A percentile compares a stretch with the other conserved stretches of the same genome.
These are phyloP conservation scores for Tetradesmus obliquus DNA, from an alignment of 139 green algal species.

Conservation along the genomic window DNA sequence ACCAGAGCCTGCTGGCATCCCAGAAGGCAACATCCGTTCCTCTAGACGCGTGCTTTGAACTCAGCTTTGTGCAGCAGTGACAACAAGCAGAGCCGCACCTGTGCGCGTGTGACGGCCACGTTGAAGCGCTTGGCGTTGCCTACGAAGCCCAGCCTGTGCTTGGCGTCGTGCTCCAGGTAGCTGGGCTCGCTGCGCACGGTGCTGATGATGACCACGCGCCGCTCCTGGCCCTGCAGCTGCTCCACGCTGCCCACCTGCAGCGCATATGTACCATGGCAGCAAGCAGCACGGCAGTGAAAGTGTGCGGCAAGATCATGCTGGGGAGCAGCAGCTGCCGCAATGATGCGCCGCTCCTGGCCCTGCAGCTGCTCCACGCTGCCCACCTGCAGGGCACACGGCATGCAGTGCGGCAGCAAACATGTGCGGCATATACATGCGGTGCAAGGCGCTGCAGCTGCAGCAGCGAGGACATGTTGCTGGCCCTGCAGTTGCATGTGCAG, in stretches of 20 bases:
- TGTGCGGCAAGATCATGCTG: background rate
- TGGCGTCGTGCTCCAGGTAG: constrained; percentile 42
- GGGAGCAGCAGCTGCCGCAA: background rate
- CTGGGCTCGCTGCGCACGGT: constrained; percentile 52
- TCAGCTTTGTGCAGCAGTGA: background rate
- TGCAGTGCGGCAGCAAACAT: background rate
- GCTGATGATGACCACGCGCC: constrained; percentile 86
- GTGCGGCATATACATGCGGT: background rate
- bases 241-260: constrained; percentile 82
- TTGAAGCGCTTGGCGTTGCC: constrained; percentile 92
- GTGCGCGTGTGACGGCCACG: constrained; percentile 89
- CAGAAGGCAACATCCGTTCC: no score
- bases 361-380: constrained; percentile 90
- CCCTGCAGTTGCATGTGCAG: no score
- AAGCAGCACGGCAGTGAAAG: background rate
- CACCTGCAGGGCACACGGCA: constrained; percentile 56
- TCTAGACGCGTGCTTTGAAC: no score
- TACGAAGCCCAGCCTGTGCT: constrained; percentile 77
- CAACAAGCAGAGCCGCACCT: constrained; percentile 46
- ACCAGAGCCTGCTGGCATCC: no score
- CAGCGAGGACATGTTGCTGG: no score
- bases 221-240: constrained; percentile 88
- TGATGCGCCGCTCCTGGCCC: constrained; percentile 77
- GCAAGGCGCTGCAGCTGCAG: constrained; percentile 76
- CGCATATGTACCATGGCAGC: background rate